Percentiles rank a stretch among this genome's conserved stretches.
Conservation (phyloP, 2,329 filamentous ascomycete species). For the Phialemoniopsis sp. region DNA sequence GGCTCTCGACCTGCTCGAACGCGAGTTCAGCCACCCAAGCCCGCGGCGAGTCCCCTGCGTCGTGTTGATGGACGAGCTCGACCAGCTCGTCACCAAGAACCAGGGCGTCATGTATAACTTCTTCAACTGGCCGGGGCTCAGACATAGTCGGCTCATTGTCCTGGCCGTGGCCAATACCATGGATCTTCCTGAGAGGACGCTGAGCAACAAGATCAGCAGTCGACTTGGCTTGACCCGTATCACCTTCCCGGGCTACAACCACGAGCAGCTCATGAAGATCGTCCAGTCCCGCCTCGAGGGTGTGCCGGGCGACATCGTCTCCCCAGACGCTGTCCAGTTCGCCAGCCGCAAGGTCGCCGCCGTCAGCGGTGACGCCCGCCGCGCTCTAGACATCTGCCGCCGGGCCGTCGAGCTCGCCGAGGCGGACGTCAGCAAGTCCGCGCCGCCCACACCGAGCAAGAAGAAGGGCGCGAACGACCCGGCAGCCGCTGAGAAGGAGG, state of each 20-base stretch:
- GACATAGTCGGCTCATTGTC: constrained; percentile 90
- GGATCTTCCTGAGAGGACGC: constrained; percentile 91
- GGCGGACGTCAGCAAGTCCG: constrained; percentile 46
- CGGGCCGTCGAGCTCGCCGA: constrained; percentile 94
- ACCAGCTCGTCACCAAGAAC: constrained; percentile 95
- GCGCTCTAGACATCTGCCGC: constrained; percentile 91
- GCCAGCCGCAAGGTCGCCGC: constrained; percentile 94
- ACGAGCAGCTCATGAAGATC: constrained; percentile 95
- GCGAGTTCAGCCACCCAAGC: constrained; percentile 88
- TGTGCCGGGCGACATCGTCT: constrained; percentile 84
- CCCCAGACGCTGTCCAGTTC: constrained; percentile 91
- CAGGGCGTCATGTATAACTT: constrained; percentile 99
- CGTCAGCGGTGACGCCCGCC: constrained; percentile 88
- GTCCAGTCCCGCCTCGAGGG: constrained; percentile 90
- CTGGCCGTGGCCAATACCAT: constrained; percentile 98
- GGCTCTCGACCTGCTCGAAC: constrained; percentile 83
- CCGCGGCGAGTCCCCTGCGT: constrained; percentile 91
- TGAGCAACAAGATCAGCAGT: constrained; percentile 98
- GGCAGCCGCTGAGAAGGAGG: constrained; percentile 16
- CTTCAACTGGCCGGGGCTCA: constrained; percentile 95
- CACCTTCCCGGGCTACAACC: constrained; percentile 94
- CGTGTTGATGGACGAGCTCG: constrained; percentile 96
- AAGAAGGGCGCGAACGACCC: constrained; percentile 13
- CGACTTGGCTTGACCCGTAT: constrained; percentile 84
- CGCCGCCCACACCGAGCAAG: constrained; percentile 60